phyloP scores from a whole-genome alignment of 106 monocot species.

The Acanthochlamys bracteata region DNA sequence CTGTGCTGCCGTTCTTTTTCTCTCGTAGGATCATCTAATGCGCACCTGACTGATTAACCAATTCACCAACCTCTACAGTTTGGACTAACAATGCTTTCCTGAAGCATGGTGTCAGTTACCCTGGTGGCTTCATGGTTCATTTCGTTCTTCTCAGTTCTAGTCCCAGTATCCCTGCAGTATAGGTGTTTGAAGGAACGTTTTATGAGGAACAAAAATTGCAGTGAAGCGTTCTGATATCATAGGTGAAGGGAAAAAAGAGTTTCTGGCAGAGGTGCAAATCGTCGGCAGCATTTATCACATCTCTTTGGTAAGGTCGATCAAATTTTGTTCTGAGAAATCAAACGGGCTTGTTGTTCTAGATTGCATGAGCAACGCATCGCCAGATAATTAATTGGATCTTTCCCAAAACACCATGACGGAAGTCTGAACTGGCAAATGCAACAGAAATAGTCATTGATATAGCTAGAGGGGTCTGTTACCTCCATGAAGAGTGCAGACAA shows the following conservation, averaged over 20 bases:
- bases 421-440: conserved; percentile 29
- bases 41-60: no score
- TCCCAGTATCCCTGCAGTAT: no score
- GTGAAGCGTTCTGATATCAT: conserved; percentile 33
- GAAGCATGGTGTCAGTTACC: no score
- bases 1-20: no score
- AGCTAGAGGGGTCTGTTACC: conserved; percentile 29
- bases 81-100: no score
- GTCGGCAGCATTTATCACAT: conserved; percentile 24
- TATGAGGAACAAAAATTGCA: conserved; percentile 26
- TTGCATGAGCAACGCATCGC: no score
- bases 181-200: conserved; percentile 50
- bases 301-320: conserved; percentile 19
- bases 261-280: conserved; percentile 17
- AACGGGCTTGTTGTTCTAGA: no score
- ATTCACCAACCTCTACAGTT: no score
- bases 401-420: background rate
- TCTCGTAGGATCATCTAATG: no score
- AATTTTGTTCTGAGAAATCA: no score
- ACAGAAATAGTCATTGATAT: conserved; percentile 24
- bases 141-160: no score
- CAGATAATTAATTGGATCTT: conserved; percentile 41
- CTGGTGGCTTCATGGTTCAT: no score
- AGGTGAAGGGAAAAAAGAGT: conserved; percentile 20
- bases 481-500: conserved; percentile 36